These are phyloP conservation scores for Saccharata proteae DNA, from an alignment of 2,329 filamentous ascomycete species.

Conservation along the genomic window DNA sequence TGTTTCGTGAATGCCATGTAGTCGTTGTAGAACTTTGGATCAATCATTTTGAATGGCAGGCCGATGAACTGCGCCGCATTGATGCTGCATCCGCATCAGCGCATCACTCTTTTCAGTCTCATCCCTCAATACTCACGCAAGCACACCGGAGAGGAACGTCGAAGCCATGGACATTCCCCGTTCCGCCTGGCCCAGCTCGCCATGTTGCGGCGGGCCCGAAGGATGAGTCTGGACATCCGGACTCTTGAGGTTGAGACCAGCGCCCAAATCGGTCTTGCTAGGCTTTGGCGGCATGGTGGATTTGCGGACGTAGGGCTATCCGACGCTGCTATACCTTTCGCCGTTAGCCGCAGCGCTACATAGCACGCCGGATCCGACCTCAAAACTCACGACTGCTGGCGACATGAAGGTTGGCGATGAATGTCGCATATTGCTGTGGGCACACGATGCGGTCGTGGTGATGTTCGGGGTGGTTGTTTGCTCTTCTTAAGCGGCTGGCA, in stretches of 20 bases:
- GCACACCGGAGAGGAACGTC: slow-evolving; percentile 37
- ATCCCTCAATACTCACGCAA: slow-evolving; percentile 26
- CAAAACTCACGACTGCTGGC: slow-evolving; percentile 1
- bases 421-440: too few species aligned
- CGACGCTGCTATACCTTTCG: not conserved
- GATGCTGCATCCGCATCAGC: slow-evolving; percentile 22
- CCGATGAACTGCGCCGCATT: slow-evolving; percentile 65
- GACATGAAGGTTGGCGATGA: not conserved
- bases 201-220: slow-evolving; percentile 33
- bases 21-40: slow-evolving; percentile 66
- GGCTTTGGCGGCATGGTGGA: slow-evolving; percentile 13
- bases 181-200: slow-evolving; percentile 36
- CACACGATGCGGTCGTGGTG: slow-evolving; percentile 2
- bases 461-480: not conserved
- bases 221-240: slow-evolving; percentile 29
- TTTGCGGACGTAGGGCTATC: slow-evolving; percentile 2
- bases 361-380: too few species aligned
- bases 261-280: slow-evolving; percentile 26
- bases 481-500: not conserved
- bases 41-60: slow-evolving; percentile 61
- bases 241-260: slow-evolving; percentile 32
- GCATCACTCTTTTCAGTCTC: not conserved
- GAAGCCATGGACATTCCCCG: slow-evolving; percentile 38
- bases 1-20: slow-evolving; percentile 84
- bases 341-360: slow-evolving; percentile 1